Conservation (phyloP, 2,329 filamentous ascomycete genomes). For the Ophiocordyceps australis region DNA sequence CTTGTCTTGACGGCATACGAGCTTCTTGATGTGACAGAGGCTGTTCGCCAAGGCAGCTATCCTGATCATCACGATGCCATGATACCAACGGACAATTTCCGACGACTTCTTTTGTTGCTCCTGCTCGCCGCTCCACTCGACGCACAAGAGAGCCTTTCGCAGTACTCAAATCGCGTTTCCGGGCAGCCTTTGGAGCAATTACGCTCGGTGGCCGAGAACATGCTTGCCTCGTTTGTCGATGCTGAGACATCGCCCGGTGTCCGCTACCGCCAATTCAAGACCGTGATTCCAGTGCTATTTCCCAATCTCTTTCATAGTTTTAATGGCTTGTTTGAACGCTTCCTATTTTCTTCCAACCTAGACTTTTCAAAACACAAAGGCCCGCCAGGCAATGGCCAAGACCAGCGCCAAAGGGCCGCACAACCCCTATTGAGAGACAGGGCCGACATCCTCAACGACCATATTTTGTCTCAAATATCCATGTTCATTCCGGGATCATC, state of each 20-base stretch:
- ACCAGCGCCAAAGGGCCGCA: constrained; percentile 6
- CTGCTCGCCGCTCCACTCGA: constrained; percentile 47
- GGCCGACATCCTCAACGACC: constrained; percentile 47
- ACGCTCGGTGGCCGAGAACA: constrained; percentile 40
- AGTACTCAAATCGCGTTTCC: constrained; percentile 35
- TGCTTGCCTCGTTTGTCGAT: constrained; percentile 47
- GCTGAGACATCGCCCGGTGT: constrained; percentile 46
- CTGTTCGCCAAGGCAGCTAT: constrained; percentile 32
- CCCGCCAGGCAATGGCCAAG: constrained; percentile 2
- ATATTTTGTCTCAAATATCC: constrained; percentile 49
- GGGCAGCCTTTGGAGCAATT: constrained; percentile 39
- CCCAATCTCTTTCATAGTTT: constrained; percentile 52
- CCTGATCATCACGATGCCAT: constrained; percentile 42
- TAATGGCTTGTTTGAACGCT: constrained; percentile 53
- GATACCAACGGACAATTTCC: constrained; percentile 57
- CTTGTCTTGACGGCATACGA: constrained; percentile 52
- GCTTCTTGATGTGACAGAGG: constrained; percentile 44
- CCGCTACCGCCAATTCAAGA: constrained; percentile 41
- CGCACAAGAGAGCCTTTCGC: constrained; percentile 45
- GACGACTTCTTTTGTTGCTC: constrained; percentile 51
- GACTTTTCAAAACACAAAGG: constrained; percentile 40
- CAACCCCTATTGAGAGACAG: constrained; percentile 31
- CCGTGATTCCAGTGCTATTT: constrained; percentile 37
- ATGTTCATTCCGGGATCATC: constrained; percentile 50
- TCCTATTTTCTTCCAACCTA: constrained; percentile 56